phyloP scores from a whole-genome alignment of 139 green algal genomes.

The Yamagishiella unicocca region DNA sequence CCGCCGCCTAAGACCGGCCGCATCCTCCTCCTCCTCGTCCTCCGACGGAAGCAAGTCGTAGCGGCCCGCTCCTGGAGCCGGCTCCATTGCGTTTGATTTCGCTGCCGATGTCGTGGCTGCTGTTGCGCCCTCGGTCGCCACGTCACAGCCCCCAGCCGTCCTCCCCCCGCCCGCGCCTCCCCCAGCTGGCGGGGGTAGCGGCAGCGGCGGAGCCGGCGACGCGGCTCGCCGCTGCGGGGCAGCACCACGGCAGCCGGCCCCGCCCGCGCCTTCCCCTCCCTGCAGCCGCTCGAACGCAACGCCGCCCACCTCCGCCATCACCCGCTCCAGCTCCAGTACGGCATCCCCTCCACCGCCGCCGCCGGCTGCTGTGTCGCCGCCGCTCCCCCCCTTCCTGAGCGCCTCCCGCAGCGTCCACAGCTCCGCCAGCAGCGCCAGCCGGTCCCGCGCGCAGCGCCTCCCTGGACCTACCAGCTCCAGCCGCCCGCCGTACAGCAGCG shows the following conservation, averaged over 20 bases:
- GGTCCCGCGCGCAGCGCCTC: not conserved
- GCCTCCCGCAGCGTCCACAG: conserved; percentile 36
- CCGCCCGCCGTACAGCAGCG: not conserved
- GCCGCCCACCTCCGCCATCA: conserved; percentile 3
- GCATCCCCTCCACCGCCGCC: no score
- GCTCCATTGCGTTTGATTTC: not conserved
- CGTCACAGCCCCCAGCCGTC: not conserved
- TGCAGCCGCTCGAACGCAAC: conserved; percentile 1
- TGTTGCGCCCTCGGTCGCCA: no score
- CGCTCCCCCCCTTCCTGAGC: not conserved
- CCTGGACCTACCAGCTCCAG: conserved; percentile 1
- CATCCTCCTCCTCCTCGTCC: not conserved
- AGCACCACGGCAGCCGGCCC: not conserved
- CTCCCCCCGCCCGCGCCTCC: not conserved
- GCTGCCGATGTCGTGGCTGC: no score
- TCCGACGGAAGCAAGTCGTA: conserved; percentile 39
- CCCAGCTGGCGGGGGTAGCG: not conserved
- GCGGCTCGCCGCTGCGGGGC: not conserved
- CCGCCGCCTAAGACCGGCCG: no score
- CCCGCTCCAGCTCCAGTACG: not conserved
- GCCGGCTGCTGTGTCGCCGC: not conserved
- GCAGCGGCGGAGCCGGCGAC: not conserved
- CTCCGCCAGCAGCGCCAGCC: conserved; percentile 38
- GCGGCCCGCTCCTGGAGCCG: not conserved
- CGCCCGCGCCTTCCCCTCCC: no score